These are phyloP conservation scores for Hirsutella thompsonii DNA, from an alignment of 2,329 filamentous ascomycete genomes.

Conservation along the genomic window DNA sequence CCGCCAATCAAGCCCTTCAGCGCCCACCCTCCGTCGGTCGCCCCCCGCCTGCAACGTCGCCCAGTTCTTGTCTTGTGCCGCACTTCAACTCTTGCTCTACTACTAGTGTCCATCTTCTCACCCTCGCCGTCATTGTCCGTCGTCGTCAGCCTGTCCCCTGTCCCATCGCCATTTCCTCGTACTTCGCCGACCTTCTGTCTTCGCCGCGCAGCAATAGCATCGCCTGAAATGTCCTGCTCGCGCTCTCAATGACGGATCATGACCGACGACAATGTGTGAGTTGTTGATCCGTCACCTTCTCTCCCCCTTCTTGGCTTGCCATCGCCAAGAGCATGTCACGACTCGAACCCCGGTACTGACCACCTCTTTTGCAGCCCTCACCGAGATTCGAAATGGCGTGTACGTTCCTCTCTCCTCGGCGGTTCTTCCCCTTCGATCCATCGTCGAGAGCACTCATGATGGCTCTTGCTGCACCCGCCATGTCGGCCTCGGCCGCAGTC, in stretches of 20 bases:
- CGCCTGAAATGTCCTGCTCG: constrained; percentile 20
- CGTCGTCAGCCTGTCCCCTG: not conserved
- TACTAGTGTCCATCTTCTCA: not conserved
- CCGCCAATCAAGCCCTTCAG: constrained; percentile 4
- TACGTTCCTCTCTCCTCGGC: constrained; percentile 18
- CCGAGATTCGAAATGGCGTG: constrained; percentile 37
- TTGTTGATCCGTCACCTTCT: constrained; percentile 5
- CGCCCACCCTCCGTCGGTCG: not conserved
- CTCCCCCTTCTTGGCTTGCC: constrained; percentile 1
- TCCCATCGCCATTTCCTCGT: not conserved
- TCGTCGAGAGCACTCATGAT: too few relatives aligned
- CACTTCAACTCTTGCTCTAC: not conserved
- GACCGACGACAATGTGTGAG: constrained; percentile 31
- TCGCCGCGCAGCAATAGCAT: constrained; percentile 4
- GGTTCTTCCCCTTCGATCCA: not conserved
- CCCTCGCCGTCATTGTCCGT: not conserved
- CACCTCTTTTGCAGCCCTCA: constrained; percentile 28
- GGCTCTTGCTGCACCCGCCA: too few relatives aligned
- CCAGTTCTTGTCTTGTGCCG: not conserved
- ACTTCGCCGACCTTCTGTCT: not conserved
- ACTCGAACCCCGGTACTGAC: constrained; percentile 12
- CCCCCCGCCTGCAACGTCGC: constrained; percentile 1
- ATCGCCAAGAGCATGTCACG: constrained; percentile 4
- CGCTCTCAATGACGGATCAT: constrained; percentile 21
- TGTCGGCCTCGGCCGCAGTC: not conserved